Percentiles rank a stretch among this genome's conserved stretches.
These are phyloP conservation scores for Acacia crassicarpa DNA, from an alignment of 306 rosid genomes.

Conservation along the genomic window DNA sequence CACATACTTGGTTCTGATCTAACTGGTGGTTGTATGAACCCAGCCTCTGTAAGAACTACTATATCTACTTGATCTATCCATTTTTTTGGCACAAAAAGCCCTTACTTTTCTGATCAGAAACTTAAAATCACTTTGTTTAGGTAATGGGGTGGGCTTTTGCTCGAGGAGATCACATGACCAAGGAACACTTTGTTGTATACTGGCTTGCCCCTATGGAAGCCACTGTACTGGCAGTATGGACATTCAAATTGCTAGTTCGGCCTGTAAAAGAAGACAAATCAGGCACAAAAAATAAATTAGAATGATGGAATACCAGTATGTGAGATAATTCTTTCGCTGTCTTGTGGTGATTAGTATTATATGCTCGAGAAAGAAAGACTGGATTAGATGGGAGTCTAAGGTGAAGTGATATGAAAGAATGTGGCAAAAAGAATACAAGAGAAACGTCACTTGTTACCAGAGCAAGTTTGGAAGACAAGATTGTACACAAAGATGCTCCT, in stretches of 20 bases:
- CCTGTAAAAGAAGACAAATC: constrained; percentile 48
- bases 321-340: neutral
- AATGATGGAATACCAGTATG: constrained; percentile 37
- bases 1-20: constrained; percentile 87
- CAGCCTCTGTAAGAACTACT: constrained; percentile 70
- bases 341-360: neutral
- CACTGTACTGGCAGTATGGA: constrained; percentile 78
- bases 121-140: constrained; percentile 36
- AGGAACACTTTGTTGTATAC: constrained; percentile 84
- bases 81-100: neutral
- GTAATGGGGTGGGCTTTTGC: constrained; percentile 98
- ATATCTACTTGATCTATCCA: neutral
- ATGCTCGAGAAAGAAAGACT: neutral
- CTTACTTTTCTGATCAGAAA: constrained; percentile 5
- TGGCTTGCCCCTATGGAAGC: constrained; percentile 96
- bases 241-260: constrained; percentile 52
- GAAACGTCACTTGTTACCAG: neutral
- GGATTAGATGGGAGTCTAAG: neutral
- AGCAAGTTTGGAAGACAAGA: neutral
- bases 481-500: neutral
- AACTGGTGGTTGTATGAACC: constrained; percentile 96
- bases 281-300: constrained; percentile 62
- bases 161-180: constrained; percentile 79
- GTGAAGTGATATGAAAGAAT: neutral
- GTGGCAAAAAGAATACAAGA: neutral